These are phyloP conservation scores for Chrysopogon serrulatus DNA, from an alignment of 176 grass and related monocot species.

Conservation along the genomic window DNA sequence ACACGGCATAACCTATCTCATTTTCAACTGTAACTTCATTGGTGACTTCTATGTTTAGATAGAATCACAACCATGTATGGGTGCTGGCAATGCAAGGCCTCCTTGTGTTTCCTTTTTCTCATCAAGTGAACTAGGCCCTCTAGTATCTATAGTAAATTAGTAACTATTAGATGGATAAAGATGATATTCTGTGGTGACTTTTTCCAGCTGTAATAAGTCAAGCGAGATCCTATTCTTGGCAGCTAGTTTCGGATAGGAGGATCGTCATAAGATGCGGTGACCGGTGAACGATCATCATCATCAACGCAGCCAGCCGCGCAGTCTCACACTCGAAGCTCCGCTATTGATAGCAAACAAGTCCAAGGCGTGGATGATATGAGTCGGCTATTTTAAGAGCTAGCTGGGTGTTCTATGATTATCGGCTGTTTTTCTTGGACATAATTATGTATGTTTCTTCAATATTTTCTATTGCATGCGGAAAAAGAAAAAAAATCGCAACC, in stretches of 20 bases:
- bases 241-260: constrained; percentile 1
- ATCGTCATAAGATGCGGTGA: background rate
- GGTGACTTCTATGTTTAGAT: background rate
- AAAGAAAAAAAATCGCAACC: too few species aligned
- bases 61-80: background rate
- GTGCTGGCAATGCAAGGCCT: background rate
- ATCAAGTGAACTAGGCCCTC: background rate
- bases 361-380: background rate
- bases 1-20: background rate
- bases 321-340: background rate
- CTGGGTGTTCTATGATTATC: background rate
- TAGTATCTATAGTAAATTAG: constrained; percentile 43
- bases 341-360: constrained; percentile 23
- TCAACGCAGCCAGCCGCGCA: background rate
- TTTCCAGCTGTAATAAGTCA: background rate
- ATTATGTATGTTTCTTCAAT: background rate
- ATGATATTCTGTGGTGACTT: constrained; percentile 16
- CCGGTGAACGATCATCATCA: constrained; percentile 6
- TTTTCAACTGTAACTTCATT: background rate
- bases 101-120: background rate
- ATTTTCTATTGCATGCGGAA: background rate
- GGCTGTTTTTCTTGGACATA: background rate
- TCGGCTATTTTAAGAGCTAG: constrained; percentile 21
- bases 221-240: background rate
- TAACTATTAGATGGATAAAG: constrained; percentile 22